Evolutionary conservation across 805 yeast species (phyloP), one percentile per base, ranked within the genome.

Genomic region (Ogataea nakhonphanomensis): DNA sequence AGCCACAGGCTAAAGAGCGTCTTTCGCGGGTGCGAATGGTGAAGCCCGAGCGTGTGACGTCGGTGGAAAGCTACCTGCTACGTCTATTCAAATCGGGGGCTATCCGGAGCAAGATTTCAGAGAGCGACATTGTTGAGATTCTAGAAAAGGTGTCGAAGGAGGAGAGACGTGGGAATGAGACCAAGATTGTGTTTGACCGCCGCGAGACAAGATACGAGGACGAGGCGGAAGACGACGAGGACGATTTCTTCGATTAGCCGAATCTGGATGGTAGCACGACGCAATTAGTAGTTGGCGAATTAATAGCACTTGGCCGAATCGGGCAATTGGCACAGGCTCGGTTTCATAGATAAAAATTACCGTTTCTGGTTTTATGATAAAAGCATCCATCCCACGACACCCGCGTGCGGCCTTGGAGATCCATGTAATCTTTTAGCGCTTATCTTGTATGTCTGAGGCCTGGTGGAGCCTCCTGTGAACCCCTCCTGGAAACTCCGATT

Each of bases 1-100:
- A 85, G 41, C 81, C 91, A 8, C 77, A 74, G 37, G 99, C 98
- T 1, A 73, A 95, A 33, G 97, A 91, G 56, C 73, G 99, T 44
- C 70, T 91, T 33, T 78, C 90, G 13, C 71, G 99, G 43, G 95
- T 91, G 13, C 69, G 88, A 22, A 74, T 93, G 58, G 99, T 91
- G 31, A 78, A 90, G 56, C 95, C 95, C 2, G 98, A 93, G 38
- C 71, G 97, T 41, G 98, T 95, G 1, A 74, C 76, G 37, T 85
- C 89, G 3, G 97, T 89, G 10, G 97, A 91, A 54, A 79, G 81
- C 46, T 79, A 91, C 53, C 66, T 91, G 32, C 65, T 84, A 21
- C 78, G 80, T 51, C 65, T 91, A 59, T 84, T 81, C 7, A 78
- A 79, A 45, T 73, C 84, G 49, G 97, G 97, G 2, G 87, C 84